Conservation (phyloP, 2,329 filamentous ascomycete genomes). For the Aspergillus eucalypticola region DNA sequence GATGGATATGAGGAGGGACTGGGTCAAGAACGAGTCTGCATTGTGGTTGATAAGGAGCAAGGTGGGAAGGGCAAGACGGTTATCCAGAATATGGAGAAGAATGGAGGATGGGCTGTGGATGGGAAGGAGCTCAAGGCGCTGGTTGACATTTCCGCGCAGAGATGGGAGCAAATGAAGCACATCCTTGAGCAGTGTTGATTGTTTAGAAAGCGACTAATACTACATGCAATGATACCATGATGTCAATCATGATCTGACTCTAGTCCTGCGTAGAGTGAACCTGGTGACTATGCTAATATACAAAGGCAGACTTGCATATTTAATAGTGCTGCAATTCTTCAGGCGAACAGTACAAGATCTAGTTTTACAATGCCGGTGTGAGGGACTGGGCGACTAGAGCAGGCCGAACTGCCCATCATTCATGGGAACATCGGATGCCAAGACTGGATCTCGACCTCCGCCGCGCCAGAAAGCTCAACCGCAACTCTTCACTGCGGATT, state of each 20-base stretch:
- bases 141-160: slow-evolving; percentile 59
- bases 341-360: too few species aligned
- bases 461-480: slow-evolving; percentile 16
- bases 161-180: slow-evolving; percentile 63
- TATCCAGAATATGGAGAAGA: slow-evolving; percentile 76
- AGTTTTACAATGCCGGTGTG: too few species aligned
- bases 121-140: slow-evolving; percentile 62
- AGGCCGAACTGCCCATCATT: neutral
- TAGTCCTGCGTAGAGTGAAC: neutral
- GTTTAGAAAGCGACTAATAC: slow-evolving; percentile 4
- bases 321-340: too few species aligned
- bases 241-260: neutral
- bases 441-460: slow-evolving; percentile 21
- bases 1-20: slow-evolving; percentile 86
- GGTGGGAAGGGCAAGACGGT: slow-evolving; percentile 51
- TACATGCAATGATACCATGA: slow-evolving; percentile 30
- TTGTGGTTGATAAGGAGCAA: slow-evolving; percentile 67
- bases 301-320: neutral
- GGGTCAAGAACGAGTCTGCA: slow-evolving; percentile 77
- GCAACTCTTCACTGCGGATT: slow-evolving; percentile 1
- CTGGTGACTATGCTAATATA: neutral
- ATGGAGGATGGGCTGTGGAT: slow-evolving; percentile 72
- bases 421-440: slow-evolving; percentile 21
- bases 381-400: neutral
- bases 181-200: slow-evolving; percentile 38